These are phyloP conservation scores for Komagataella pastoris DNA, from an alignment of 805 yeast genomes.

Conservation along the genomic window DNA sequence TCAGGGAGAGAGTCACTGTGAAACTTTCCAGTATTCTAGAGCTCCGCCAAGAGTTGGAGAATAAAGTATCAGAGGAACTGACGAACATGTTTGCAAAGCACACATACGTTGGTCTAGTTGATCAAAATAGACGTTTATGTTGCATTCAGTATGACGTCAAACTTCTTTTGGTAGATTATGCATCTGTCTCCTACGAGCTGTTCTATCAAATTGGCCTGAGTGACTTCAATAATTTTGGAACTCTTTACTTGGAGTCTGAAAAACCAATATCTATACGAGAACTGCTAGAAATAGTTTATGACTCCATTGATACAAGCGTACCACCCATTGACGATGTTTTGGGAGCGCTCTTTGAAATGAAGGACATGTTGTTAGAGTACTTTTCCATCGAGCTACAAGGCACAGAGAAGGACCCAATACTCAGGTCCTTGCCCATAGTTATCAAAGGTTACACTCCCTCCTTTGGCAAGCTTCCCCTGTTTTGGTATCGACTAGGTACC, in stretches of 20 bases:
- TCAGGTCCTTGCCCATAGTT: constrained; percentile 55
- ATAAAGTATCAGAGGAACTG: constrained; percentile 31
- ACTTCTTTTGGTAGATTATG: constrained; percentile 71
- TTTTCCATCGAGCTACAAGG: constrained; percentile 35
- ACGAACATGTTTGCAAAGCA: constrained; percentile 59
- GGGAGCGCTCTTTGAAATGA: constrained; percentile 30
- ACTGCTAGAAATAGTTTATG: constrained; percentile 24
- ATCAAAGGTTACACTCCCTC: constrained; percentile 52
- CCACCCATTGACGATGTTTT: constrained; percentile 12
- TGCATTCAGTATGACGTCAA: constrained; percentile 80
- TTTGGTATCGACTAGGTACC: constrained; percentile 48
- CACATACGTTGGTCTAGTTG: constrained; percentile 75
- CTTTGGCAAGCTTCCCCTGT: constrained; percentile 47
- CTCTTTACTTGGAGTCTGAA: constrained; percentile 21
- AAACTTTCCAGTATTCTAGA: constrained; percentile 44
- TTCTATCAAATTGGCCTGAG: constrained; percentile 73
- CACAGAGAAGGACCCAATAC: constrained; percentile 15
- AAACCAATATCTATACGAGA: constrained; percentile 20
- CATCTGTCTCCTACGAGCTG: constrained; percentile 47
- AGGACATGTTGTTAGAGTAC: constrained; percentile 73
- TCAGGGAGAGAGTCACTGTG: constrained; percentile 23
- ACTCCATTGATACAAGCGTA: constrained; percentile 1
- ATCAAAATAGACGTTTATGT: constrained; percentile 50
- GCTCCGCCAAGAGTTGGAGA: constrained; percentile 38
- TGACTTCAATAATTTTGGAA: constrained; percentile 77